Percentiles rank a stretch among this genome's conserved stretches.
These are phyloP conservation scores for Phalaenopsis aphrodite DNA, from an alignment of 106 monocot genomes.

Conservation along the genomic window DNA sequence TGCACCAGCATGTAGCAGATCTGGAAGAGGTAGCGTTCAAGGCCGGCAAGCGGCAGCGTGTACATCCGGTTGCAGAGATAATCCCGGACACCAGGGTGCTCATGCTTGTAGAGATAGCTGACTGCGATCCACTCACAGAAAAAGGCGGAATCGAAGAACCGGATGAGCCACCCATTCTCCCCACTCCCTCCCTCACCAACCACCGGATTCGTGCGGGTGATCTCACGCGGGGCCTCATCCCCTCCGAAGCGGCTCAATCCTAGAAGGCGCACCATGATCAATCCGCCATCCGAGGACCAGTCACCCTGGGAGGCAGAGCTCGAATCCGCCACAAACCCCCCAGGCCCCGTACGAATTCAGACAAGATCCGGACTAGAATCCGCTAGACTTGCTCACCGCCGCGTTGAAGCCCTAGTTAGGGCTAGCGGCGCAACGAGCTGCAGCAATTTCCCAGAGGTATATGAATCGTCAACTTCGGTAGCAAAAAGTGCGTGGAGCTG, in stretches of 20 bases:
- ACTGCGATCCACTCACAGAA: constrained; percentile 99
- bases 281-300: constrained; percentile 19
- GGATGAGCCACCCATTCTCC: constrained; percentile 91
- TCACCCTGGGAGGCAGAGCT: constrained; percentile 6
- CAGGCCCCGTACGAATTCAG: background rate
- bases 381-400: background rate
- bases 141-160: constrained; percentile 98
- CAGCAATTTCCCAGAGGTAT: background rate
- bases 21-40: constrained; percentile 93
- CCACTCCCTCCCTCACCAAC: constrained; percentile 33
- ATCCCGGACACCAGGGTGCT: constrained; percentile 89
- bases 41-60: constrained; percentile 70
- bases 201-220: constrained; percentile 35
- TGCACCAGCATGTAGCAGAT: constrained; percentile 99
- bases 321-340: background rate
- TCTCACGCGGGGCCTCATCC: constrained; percentile 75
- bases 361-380: constrained; percentile 2
- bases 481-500: background rate
- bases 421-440: constrained; percentile 1
- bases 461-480: background rate
- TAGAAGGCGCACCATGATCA: constrained; percentile 78
- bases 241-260: constrained; percentile 55
- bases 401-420: constrained; percentile 23
- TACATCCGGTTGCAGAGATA: constrained; percentile 99
- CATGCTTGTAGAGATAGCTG: constrained; percentile 98